Percentiles rank a stretch among this genome's conserved stretches.
phyloP scores from a whole-genome alignment of 345 rosid genomes.

The Boechera stricta region DNA sequence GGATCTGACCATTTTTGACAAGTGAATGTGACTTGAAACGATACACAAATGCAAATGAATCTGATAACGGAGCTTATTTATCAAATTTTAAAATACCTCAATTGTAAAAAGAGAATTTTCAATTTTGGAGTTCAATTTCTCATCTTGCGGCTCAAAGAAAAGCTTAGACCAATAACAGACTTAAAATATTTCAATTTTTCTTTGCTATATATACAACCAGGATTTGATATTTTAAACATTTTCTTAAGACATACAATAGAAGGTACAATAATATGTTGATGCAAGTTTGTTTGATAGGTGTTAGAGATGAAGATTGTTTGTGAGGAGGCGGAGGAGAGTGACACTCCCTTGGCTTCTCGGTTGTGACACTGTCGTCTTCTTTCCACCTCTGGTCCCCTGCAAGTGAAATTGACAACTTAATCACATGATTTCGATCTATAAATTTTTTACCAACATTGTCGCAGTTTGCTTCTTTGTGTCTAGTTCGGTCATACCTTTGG shows the following conservation, averaged over 20 bases:
- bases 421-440: conserved; percentile 1
- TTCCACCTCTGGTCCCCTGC: conserved; percentile 67
- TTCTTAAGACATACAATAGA: not conserved
- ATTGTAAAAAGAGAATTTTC: not conserved
- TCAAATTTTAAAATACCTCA: not conserved
- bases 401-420: conserved; percentile 23
- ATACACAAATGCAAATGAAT: not conserved
- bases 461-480: not conserved
- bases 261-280: conserved; percentile 6
- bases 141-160: not conserved
- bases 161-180: not conserved
- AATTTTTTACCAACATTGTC: not conserved
- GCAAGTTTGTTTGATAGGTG: conserved; percentile 11
- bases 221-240: not conserved
- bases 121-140: not conserved
- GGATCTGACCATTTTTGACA: too few relatives aligned
- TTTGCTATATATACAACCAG: conserved; percentile 1
- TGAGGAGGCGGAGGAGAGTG: conserved; percentile 67
- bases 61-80: not conserved
- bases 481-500: conserved; percentile 53
- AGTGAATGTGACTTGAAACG: not conserved
- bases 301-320: conserved; percentile 53
- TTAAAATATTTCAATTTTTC: too few relatives aligned
- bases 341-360: conserved; percentile 72
- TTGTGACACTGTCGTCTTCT: conserved; percentile 50